Percentiles rank a stretch among this genome's conserved stretches.
Evolutionary conservation across 495 filamentous ascomycete genomes (phyloP).

Genomic region (Lophiotrema nucula): DNA sequence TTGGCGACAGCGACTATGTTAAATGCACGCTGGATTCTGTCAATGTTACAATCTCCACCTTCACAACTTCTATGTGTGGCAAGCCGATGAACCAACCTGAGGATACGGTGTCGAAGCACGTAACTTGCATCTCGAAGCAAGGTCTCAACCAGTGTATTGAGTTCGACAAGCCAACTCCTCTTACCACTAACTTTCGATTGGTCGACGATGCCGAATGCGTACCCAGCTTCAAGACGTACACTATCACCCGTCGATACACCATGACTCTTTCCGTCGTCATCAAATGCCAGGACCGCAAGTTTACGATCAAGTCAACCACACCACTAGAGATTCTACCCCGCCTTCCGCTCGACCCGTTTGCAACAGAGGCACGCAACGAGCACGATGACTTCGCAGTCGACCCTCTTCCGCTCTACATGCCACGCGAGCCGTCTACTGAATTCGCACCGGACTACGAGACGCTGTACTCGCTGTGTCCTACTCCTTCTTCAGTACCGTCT

Average conservation of each 20-base stretch:
- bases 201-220: slow-evolving; percentile 28
- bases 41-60: slow-evolving; percentile 11
- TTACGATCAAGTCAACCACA: slow-evolving; percentile 15
- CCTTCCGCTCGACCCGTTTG: not conserved
- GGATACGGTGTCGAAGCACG: slow-evolving; percentile 19
- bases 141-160: slow-evolving; percentile 12
- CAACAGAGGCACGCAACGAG: not conserved
- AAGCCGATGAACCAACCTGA: slow-evolving; percentile 10
- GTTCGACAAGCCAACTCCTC: slow-evolving; percentile 2
- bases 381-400: slow-evolving; percentile 2
- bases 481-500: not conserved
- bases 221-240: slow-evolving; percentile 27
- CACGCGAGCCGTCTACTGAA: slow-evolving; percentile 11
- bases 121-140: slow-evolving; percentile 20
- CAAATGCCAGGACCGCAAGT: slow-evolving; percentile 6
- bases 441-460: slow-evolving; percentile 25
- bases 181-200: slow-evolving; percentile 27
- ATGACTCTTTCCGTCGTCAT: slow-evolving; percentile 14
- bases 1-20: not conserved
- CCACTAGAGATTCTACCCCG: slow-evolving; percentile 29
- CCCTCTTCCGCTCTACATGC: slow-evolving; percentile 22
- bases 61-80: slow-evolving; percentile 22
- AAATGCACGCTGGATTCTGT: slow-evolving; percentile 16
- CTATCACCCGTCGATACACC: slow-evolving; percentile 18
- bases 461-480: slow-evolving; percentile 18